Conservation (phyloP, 2,329 filamentous ascomycete species). For the Diplodia intermedia region DNA sequence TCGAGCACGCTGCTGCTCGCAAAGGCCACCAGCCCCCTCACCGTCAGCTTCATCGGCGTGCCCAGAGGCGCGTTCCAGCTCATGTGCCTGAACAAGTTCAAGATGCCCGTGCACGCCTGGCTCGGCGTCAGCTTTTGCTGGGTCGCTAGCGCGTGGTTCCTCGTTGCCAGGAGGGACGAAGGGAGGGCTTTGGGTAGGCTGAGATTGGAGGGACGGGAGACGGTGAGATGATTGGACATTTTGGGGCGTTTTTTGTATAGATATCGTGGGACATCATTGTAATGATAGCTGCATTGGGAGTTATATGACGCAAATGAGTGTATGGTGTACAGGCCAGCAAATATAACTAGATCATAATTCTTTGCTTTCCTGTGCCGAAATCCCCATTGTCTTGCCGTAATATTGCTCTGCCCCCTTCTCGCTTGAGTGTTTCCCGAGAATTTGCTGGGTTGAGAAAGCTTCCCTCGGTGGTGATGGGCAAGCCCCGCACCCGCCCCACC, state of each 20-base stretch:
- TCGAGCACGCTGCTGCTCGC: conserved; percentile 57
- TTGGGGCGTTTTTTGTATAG: conserved; percentile 1
- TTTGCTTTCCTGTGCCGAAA: too few species aligned
- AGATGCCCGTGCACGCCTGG: conserved; percentile 60
- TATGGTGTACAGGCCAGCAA: conserved; percentile 2
- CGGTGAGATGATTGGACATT: not conserved
- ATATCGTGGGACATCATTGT: not conserved
- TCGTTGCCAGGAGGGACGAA: conserved; percentile 52
- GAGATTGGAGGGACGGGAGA: conserved; percentile 42
- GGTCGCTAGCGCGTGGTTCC: conserved; percentile 59
- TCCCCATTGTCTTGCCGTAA: too few species aligned
- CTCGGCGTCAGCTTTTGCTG: conserved; percentile 59
- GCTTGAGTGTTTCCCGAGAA: not conserved
- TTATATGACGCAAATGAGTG: not conserved
- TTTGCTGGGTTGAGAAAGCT: not conserved
- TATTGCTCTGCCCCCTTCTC: too few species aligned
- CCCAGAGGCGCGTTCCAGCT: conserved; percentile 59
- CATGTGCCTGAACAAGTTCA: conserved; percentile 55
- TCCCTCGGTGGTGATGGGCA: not conserved
- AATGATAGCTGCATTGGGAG: not conserved
- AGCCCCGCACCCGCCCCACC: conserved; percentile 27
- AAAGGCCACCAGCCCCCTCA: conserved; percentile 59
- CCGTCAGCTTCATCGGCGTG: conserved; percentile 58
- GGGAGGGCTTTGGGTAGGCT: conserved; percentile 45
- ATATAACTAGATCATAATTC: not conserved